Conservation (phyloP, 2,329 filamentous ascomycete species). For the Trichophyton rubrum region DNA sequence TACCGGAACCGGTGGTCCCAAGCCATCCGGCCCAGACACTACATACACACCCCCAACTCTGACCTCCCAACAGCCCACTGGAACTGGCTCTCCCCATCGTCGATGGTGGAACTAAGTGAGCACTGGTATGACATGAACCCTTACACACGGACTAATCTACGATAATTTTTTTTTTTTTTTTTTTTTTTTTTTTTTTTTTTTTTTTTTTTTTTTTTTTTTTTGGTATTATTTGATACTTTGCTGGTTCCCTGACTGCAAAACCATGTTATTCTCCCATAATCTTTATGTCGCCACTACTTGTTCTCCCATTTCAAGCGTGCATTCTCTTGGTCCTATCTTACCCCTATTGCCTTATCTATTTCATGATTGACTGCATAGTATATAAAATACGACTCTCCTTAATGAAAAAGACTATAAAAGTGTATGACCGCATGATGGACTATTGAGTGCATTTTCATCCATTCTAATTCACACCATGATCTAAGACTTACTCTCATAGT, state of each 20-base stretch:
- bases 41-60: background rate
- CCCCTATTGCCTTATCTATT: background rate
- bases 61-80: background rate
- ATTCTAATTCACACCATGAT: no score
- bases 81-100: background rate
- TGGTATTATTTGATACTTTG: background rate
- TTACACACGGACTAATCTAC: background rate
- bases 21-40: background rate
- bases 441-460: no score
- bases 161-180: no score
- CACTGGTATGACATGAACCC: background rate
- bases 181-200: no score
- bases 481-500: no score
- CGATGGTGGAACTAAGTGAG: background rate
- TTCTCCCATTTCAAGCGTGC: background rate
- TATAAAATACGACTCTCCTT: constrained; percentile 3
- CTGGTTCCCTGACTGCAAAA: background rate
- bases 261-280: background rate
- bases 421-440: background rate
- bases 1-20: constrained; percentile 1
- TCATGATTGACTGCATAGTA: background rate
- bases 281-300: background rate
- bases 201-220: no score
- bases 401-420: background rate
- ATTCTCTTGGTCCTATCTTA: background rate